Base-by-base conservation (phyloP, 345 rosid species). In the Hevea brasiliensis region DNA sequence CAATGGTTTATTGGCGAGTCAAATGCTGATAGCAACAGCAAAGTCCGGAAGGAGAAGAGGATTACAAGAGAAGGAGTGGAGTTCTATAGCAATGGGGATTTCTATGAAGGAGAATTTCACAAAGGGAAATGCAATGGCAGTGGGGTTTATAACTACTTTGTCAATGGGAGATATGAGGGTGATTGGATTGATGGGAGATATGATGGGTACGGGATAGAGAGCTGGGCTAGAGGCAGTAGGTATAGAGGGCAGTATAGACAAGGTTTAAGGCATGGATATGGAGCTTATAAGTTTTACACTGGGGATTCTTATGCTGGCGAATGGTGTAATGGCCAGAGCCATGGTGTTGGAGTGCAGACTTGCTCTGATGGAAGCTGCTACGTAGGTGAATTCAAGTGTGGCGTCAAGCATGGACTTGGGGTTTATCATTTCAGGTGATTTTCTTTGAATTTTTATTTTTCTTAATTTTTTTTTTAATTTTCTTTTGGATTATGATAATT, bases 281-380 rank as follows among this genome's bases (percentile, higher is more conserved):
- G 99, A 0, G 90, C 85, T 71, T 92, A 91, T 51, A 82, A 84
- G 84, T 95, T 95, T 70, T 95, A 82, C 71, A 95, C 97, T 0
- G 97, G 99, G 18, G 99, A 95, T 83, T 95, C 91, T 57, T 95
- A 86, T 45, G 85, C 98, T 6, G 99, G 99, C 0, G 90, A 91
- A 63, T 95, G 98, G 98, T 89, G 73, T 54, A 92, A 92, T 67
- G 99, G 99, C 45, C 99, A 95, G 77, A 95, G 99, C 51, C 93
- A 92, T 72, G 99, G 99, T 9, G 81, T 77, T 75, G 99, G 99
- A 23, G 83, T 87, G 26, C 99, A 95, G 79, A 84, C 89, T 48
- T 95, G 99, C 61, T 87, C 86, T 63, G 98, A 95, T 74, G 97
- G 92, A 0, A 95, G 99, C 71, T 90, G 92, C 70, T 92, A 80